phyloP scores from a whole-genome alignment of 1,139 yeast species.

The Kodamaea alishanica region DNA sequence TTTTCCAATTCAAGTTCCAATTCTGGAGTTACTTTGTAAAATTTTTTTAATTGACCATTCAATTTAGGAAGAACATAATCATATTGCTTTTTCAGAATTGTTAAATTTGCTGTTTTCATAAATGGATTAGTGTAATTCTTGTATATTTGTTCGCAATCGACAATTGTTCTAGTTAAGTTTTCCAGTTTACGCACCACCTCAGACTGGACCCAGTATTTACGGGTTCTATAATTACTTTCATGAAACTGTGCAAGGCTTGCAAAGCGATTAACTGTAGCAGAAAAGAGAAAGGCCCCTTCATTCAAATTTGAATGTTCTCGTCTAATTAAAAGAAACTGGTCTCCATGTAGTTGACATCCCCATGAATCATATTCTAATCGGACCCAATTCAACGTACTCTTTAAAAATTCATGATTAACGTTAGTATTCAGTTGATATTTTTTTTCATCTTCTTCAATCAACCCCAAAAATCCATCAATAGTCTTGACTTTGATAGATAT shows the following conservation, averaged over 20 bases:
- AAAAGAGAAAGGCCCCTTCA: constrained; percentile 12
- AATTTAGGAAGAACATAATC: constrained; percentile 15
- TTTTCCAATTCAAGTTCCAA: constrained; percentile 17
- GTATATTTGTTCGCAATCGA: constrained; percentile 2
- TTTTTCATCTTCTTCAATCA: constrained; percentile 15
- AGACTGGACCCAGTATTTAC: not conserved
- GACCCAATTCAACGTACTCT: constrained; percentile 24
- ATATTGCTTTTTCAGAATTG: constrained; percentile 18
- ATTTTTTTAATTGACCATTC: constrained; percentile 12
- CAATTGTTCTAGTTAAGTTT: constrained; percentile 3
- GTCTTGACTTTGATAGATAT: constrained; percentile 24
- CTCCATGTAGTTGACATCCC: constrained; percentile 23
- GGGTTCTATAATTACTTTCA: constrained; percentile 6
- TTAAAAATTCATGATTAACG: constrained; percentile 15
- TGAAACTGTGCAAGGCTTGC: constrained; percentile 8
- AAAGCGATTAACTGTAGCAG: constrained; percentile 16
- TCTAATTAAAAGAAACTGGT: constrained; percentile 18
- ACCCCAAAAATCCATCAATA: constrained; percentile 31
- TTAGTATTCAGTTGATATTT: constrained; percentile 12
- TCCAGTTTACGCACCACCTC: not conserved
- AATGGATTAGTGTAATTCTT: not conserved
- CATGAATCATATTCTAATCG: constrained; percentile 30
- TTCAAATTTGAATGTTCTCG: constrained; percentile 5
- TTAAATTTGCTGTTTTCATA: too few species aligned
- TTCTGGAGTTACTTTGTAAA: constrained; percentile 17